These are phyloP conservation scores for Aspergillus sp. DNA, from an alignment of 2,329 filamentous ascomycete genomes.

Conservation along the genomic window DNA sequence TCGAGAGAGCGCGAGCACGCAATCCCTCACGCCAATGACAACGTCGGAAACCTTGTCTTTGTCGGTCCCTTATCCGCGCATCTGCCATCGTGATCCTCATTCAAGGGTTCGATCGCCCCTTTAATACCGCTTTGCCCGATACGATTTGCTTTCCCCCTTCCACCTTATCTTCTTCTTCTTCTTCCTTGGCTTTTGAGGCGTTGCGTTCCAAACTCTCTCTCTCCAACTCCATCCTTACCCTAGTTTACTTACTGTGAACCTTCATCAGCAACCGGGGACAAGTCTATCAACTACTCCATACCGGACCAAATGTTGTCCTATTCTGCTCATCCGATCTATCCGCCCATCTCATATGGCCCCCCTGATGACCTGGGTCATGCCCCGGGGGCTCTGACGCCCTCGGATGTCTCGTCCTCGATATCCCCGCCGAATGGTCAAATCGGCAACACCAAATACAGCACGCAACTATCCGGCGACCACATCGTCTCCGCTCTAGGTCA, in stretches of 20 bases:
- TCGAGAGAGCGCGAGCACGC: conserved; percentile 31
- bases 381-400: conserved; percentile 39
- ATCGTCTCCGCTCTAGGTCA: conserved; percentile 54
- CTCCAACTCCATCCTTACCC: neutral
- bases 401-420: conserved; percentile 43
- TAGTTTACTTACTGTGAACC: conserved; percentile 24
- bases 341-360: conserved; percentile 36
- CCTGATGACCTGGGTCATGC: conserved; percentile 37
- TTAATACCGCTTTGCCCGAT: conserved; percentile 9
- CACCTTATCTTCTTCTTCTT: conserved; percentile 13
- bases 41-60: conserved; percentile 24
- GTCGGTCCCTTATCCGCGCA: conserved; percentile 19
- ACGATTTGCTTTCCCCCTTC: conserved; percentile 5
- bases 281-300: conserved; percentile 38
- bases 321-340: conserved; percentile 38
- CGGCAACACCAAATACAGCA: conserved; percentile 43
- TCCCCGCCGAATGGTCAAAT: conserved; percentile 41
- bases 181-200: conserved; percentile 9
- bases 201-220: conserved; percentile 2
- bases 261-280: conserved; percentile 29
- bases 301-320: conserved; percentile 41
- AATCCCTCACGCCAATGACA: conserved; percentile 37
- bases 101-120: conserved; percentile 8
- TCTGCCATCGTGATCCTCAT: conserved; percentile 11
- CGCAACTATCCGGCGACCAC: conserved; percentile 37